Base-by-base conservation (phyloP, 202 grass and related monocot species). In the Digitaria exilis region DNA sequence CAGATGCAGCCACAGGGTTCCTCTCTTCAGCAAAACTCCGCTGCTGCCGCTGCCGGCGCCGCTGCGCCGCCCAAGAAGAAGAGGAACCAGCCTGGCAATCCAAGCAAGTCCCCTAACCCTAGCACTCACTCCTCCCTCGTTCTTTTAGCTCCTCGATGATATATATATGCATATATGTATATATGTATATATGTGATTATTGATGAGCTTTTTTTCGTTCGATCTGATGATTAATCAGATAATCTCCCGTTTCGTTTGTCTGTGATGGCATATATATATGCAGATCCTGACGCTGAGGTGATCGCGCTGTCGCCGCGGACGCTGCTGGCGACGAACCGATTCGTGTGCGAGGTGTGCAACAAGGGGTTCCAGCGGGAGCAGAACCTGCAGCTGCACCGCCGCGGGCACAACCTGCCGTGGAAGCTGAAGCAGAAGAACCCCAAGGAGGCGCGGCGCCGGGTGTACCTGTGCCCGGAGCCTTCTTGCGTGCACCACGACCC, bases 281-380 rank as follows among this genome's bases (percentile, higher is more conserved):
- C 88, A 97, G 95, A 93, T 85, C 92, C 95, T 15, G 92, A 98
- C 44, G 91, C 96, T 6, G 96, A 98, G 84, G 96, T 98, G 65
- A 96, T 98, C 76, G 96, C 96, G 39, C 85, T 98, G 77, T 98
- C 96, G 48, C 93, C 93, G 80, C 70, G 70, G 65, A 86, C 96
- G 39, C 91, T 99, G 35, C 48, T 99, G 84, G 96, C 96, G 11
- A 99, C 96, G 57, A 99, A 99, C 91, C 81, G 96, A 71, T 99
- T 99, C 92, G 86, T 99, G 61, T 99, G 96, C 81, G 96, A 99
- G 89, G 93, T 99, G 63, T 99, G 97, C 66, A 88, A 83, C 65
- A 99, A 96, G 85, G 97, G 97, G 54, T 99, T 99, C 90, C 97
- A 99, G 91, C 81, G 97, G 5, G 97, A 99, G 79, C 97, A 99